Evolutionary conservation across 768 basidiomycete species (phyloP), one percentile per base, ranked within the genome.

Genomic region (Hypsizygus marmoreus): DNA sequence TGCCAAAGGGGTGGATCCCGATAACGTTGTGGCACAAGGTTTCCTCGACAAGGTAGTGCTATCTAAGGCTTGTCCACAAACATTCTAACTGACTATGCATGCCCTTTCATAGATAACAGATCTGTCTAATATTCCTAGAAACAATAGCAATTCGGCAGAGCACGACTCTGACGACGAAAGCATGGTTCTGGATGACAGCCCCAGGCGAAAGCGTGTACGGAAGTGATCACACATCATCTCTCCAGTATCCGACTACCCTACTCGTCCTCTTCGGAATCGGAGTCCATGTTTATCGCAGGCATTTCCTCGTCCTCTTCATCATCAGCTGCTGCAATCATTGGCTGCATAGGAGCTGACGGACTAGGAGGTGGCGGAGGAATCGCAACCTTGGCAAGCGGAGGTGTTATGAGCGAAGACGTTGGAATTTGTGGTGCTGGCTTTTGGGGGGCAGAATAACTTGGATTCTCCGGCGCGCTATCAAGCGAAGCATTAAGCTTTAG

Each of bases 251-350:
- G 30, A n/a, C 20, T 4, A 24, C 11, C 30, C 26, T 20, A 24
- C 48, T 59, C 70, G 25, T 77, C 78, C 24, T 68, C 69, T 31
- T 91, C 91, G 4, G 88, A 87, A 63, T 92, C 90, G 1, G 90
- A 91, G 30, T 76, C 82, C 71, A 90, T 69, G 60, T 91, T 78
- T 28, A 94, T 91, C 9, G 72, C 58, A 2, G 91, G 91, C 72
- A 94, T 82, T 35, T 81, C 85, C n/a, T 77, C 76, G 11, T 88
- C 85, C 3, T 81, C 73, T 31, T 61, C 64, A 14, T 53, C 45
- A 7, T 47, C 52, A 8, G 47, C 20, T 3, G 33, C 29, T 29
- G 20, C 36, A 4, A n/a, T 34, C 13, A 28, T 36, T 6, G 39
- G 30, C 13, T 41, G 28, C n/a, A 29, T 40, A 22, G 46, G 37